phyloP scores from a whole-genome alignment of 352 stramenopile genomes.

The Phytophthora sansomeana region DNA sequence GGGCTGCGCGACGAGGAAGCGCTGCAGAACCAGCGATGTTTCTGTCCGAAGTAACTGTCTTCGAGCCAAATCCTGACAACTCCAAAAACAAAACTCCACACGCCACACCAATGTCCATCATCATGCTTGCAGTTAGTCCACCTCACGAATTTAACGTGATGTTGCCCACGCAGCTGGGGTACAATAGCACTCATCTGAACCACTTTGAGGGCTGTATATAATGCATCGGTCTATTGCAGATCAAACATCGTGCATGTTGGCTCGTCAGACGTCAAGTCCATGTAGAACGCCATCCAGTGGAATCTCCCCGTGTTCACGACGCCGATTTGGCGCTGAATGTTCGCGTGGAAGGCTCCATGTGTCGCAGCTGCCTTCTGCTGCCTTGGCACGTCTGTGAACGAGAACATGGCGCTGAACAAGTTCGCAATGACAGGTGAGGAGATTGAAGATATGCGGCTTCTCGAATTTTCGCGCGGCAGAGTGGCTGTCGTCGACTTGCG shows the following conservation, averaged over 20 bases:
- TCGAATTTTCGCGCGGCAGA: constrained; percentile 2
- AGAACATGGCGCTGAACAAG: constrained; percentile 11
- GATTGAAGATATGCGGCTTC: constrained; percentile 4
- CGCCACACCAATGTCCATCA: constrained; percentile 12
- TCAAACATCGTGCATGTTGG: constrained; percentile 7
- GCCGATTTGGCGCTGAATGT: not conserved
- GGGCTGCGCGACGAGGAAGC: too few species aligned
- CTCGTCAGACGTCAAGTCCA: not conserved
- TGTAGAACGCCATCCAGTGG: constrained; percentile 20
- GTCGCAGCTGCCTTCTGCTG: not conserved
- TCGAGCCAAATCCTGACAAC: too few species aligned
- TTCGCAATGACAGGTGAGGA: constrained; percentile 3
- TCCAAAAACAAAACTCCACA: constrained; percentile 20
- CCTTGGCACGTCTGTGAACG: not conserved
- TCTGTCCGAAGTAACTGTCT: too few species aligned
- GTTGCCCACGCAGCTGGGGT: not conserved
- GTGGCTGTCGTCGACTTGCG: constrained; percentile 15
- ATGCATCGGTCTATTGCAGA: not conserved
- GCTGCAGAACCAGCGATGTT: too few species aligned
- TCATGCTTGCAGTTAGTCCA: constrained; percentile 12
- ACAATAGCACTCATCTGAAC: not conserved
- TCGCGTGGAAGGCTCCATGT: constrained; percentile 6
- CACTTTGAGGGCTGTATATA: not conserved
- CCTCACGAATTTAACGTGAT: not conserved
- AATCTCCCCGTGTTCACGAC: constrained; percentile 4